phyloP scores from a whole-genome alignment of 768 basidiomycete species.

The Suillus subluteus region DNA sequence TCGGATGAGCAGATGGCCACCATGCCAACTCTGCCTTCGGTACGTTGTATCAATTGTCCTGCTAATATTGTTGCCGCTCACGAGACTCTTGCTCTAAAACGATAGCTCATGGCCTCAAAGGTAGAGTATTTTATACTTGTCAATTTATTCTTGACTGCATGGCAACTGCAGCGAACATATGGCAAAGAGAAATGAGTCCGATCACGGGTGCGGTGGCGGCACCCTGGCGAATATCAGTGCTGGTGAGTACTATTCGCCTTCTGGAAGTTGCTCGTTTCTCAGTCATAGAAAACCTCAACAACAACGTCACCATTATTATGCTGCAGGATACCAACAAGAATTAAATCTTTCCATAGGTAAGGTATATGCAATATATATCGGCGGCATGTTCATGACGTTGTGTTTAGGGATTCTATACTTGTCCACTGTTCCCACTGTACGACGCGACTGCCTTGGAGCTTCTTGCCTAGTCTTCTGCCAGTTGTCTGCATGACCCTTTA shows the following conservation, averaged over 20 bases:
- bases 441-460: neutral
- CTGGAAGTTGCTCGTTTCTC: neutral
- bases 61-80: neutral
- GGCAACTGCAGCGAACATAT: neutral
- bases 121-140: neutral
- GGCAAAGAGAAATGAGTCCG: neutral
- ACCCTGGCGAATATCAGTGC: neutral
- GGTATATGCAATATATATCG: neutral
- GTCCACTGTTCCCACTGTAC: too few relatives aligned
- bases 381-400: neutral
- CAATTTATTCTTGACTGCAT: neutral
- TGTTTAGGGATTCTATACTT: neutral
- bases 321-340: neutral
- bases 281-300: neutral
- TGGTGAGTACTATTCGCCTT: neutral
- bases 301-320: neutral
- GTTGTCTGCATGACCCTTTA: neutral
- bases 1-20: neutral
- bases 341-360: neutral
- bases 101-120: neutral
- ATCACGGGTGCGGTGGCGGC: neutral
- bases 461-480: neutral
- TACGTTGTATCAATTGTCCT: neutral
- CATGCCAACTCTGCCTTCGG: neutral
- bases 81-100: neutral